phyloP scores from a whole-genome alignment of 2,329 filamentous ascomycete genomes.

The Fusarium sarcochroum region DNA sequence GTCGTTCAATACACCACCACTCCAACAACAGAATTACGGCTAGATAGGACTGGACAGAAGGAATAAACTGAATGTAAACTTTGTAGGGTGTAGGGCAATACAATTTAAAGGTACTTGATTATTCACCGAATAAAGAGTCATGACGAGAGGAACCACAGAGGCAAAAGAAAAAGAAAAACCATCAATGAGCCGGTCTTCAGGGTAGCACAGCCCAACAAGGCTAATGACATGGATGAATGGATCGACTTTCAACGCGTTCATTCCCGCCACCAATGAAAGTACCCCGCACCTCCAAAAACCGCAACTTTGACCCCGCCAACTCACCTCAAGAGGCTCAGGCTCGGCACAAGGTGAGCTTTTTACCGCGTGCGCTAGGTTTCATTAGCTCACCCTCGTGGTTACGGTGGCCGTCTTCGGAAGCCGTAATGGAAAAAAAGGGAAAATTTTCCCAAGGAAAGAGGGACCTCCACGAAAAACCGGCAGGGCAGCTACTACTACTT shows the following conservation, averaged over 20 bases:
- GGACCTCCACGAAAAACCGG: conserved; percentile 16
- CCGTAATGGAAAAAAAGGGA: conserved; percentile 30
- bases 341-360: conserved; percentile 36
- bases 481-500: conserved; percentile 31
- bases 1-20: not conserved
- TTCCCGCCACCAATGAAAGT: conserved; percentile 36
- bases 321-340: conserved; percentile 29
- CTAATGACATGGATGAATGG: conserved; percentile 12
- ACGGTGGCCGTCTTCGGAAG: conserved; percentile 40
- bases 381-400: conserved; percentile 18
- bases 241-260: conserved; percentile 30
- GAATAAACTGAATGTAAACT: not conserved
- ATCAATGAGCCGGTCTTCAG: conserved; percentile 24
- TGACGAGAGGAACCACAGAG: not conserved
- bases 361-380: conserved; percentile 30
- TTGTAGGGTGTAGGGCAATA: no score
- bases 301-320: conserved; percentile 36
- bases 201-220: conserved; percentile 19
- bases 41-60: no score
- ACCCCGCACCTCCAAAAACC: conserved; percentile 46
- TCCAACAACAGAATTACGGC: not conserved
- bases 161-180: conserved; percentile 12
- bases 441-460: conserved; percentile 34
- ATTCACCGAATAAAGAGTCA: not conserved
- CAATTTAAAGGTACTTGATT: no score